Base-by-base conservation (phyloP, 2,329 filamentous ascomycete genomes). In the Fusarium anthophilum region DNA sequence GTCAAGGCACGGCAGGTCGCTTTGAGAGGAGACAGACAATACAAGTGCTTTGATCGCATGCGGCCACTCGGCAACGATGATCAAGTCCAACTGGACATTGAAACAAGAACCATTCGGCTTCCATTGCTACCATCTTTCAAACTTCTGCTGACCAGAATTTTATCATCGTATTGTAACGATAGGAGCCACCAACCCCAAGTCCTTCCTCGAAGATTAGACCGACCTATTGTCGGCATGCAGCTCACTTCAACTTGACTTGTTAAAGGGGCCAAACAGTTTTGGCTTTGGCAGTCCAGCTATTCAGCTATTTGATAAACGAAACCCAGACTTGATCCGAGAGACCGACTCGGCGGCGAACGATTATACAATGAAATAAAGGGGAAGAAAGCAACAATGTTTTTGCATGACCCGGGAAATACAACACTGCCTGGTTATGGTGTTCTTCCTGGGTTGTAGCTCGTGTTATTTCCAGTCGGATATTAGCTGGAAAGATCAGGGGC, bases 321-420 rank as follows among this genome's bases (percentile, higher is more conserved):
- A 48, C 38, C 8, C 32, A 35, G 35, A 57, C 22, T 22, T 65
- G 38, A 73, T 37, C 20, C 30, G 11, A 17, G 28, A 57, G 18
- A 22, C 41, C 37, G 32, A 50, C 18, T 17, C 38, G 20, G n/a
- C 30, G 14, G 22, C 70, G 44, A 70, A 47, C 70, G 56, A 71
- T 43, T 35, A 18, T 18, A 66, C 41, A 60, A 63, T n/a, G 22
- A 22, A 28, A 54, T 8, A 58, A 30, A 18, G 24, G 4, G 4
- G 15, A 53, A 39, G 18, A 47, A 48, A 57, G n/a, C 38, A 28
- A 37, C 8, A 24, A 32, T 13, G 24, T 20, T n/a, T 13, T 38
- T n/a, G 11, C 22, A 30, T 30, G 30, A 30, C 30, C 43, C n/a
- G 24, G 18, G 20, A 48, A 26, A 35, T 17, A 13, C 20, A 50